Evolutionary conservation across 345 rosid species (phyloP), one percentile per base, ranked within the genome.

Genomic region (Salix arbutifolia): DNA sequence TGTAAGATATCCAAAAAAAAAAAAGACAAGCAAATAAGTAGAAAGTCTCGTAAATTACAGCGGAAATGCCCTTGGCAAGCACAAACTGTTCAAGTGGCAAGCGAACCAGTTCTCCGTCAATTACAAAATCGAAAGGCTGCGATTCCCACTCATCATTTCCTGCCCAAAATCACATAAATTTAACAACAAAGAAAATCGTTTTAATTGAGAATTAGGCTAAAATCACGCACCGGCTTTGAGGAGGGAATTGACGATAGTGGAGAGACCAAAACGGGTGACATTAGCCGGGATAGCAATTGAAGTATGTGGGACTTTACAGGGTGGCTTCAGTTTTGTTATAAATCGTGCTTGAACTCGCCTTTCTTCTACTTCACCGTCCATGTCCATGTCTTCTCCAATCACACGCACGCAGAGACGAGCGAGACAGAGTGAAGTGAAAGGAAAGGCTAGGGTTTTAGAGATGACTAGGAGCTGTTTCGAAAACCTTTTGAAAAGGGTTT

Each of bases 81-180:
- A 96, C 96, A 78, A 96, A 91, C 87, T 90, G 90, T 66, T 90
- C 97, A 10, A 94, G 90, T 2, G 97, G 88, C 97, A 96, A 84
- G 16, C 99, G 92, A 75, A 96, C 85, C 50, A 96, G 89, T 89
- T 93, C 99, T 14, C 98, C 99, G 86, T 93, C 88, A 67, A 93
- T 88, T 35, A 93, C 77, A 84, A 96, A 96, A 88, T 96, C 99
- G 74, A 96, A 96, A 21, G 97, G 90, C 82, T 92, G 92, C 6
- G 76, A 33, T 74, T 91, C 79, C 94, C 94, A 87, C 37, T 91
- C 94, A 78, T 93, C 78, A 70, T 90, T 70, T 37, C 77, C 99
- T 95, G 85, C 75, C 71, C 86, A 76, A 12, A 76, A 64, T 17
- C 33, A 74, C 50, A 38, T 52, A 10, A 64, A 42, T 12, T 38